Base-by-base conservation (phyloP, 768 basidiomycete species). In the Auriscalpium vulgare region DNA sequence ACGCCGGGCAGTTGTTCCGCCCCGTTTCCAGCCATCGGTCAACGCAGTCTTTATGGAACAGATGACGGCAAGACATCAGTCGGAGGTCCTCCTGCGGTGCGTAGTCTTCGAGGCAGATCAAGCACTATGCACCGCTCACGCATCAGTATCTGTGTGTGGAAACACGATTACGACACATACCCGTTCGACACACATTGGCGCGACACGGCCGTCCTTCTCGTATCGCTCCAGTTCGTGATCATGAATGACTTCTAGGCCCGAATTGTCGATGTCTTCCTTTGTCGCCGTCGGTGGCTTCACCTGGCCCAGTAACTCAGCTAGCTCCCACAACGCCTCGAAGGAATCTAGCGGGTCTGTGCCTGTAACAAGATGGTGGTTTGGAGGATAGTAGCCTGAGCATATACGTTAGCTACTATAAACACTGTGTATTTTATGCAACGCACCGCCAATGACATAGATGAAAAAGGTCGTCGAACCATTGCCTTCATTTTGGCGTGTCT, bases 1-100 rank as follows among this genome's bases (percentile, higher is more conserved):
- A 97, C 8, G 91, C 91, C 37, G 94, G 94, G 68, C 94, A 97
- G 56, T 91, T 91, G 64, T 97, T 97, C 55, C 84, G 78, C 3
- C 93, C 92, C 43, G 51, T 73, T 67, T 85, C 79, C 37, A 95
- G 74, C 91, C 94, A 95, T 57, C 78, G 83, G 66, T 97, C 94
- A 7, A 97, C 91, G 62, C 94, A 97, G 19, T 68, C 72, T 64
- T 84, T 84, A 66, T 97, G 94, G 78, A 94, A 97, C n/a, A 81
- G 85, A 71, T 97, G 94, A 60, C 82, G 79, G 70, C 95, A 97
- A 6, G 72, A 72, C 73, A 97, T 78, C 37, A 97, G 71, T 23
- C 95, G 83, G 49, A 95, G 71, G 29, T 92, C 84, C 47, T 92
- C 89, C 46, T 88, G 85, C 2, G 74, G 67, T 36, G 78, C 77